Evolutionary conservation across 177 flowering plant genomes (phyloP).

Genomic region (Telopea speciosissima): DNA sequence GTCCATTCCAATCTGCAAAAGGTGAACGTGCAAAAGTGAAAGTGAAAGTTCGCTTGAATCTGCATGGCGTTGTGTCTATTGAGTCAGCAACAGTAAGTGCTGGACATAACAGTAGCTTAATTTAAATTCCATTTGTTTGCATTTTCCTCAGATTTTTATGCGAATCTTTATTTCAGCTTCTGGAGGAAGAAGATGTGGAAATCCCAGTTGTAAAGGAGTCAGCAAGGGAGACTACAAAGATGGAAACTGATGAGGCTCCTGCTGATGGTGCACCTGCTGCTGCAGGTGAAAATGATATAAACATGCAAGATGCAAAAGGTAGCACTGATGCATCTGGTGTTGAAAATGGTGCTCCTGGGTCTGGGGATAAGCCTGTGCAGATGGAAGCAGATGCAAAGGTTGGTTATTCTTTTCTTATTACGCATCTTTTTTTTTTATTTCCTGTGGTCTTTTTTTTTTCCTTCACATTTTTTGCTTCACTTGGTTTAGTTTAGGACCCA

Average conservation of each 20-base stretch:
- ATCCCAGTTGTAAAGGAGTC: conserved; percentile 68
- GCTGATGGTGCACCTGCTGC: conserved; percentile 34
- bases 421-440: not conserved
- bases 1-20: conserved; percentile 70
- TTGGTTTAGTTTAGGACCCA: too few species aligned
- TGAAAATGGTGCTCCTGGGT: conserved; percentile 68
- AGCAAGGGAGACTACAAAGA: conserved; percentile 46
- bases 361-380: conserved; percentile 67
- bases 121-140: not conserved
- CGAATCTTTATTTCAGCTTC: conserved; percentile 37
- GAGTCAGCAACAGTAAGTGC: conserved; percentile 85
- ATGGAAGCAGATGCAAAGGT: conserved; percentile 93
- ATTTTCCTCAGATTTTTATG: not conserved
- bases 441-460: not conserved
- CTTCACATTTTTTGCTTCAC: not conserved
- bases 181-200: conserved; percentile 86
- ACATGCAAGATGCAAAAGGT: conserved; percentile 67
- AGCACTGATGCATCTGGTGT: conserved; percentile 36
- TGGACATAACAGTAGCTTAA: not conserved
- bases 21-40: conserved; percentile 65
- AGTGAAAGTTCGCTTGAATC: conserved; percentile 71
- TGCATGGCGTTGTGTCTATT: conserved; percentile 78
- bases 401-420: not conserved
- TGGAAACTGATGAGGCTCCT: conserved; percentile 73
- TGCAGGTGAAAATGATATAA: conserved; percentile 50